Evolutionary conservation across 192 early-diverging fungal species (phyloP).

Genomic region (Entomortierella beljakovae): DNA sequence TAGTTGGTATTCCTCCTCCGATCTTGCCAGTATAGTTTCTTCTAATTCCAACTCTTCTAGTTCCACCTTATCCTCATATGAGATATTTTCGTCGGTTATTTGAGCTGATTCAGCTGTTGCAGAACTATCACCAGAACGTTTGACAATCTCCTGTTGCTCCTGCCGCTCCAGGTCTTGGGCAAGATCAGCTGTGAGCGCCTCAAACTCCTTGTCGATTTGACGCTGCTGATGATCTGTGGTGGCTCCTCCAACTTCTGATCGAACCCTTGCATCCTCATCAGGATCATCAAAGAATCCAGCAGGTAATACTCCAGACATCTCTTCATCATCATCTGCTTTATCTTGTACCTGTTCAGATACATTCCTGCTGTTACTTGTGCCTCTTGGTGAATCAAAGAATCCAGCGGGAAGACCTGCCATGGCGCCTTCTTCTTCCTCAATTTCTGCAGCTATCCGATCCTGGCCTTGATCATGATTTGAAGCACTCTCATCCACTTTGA

Average conservation of each 20-base stretch:
- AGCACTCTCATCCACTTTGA: conserved; percentile 20
- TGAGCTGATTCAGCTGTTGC: background rate
- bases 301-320: conserved; percentile 54
- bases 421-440: conserved; percentile 47
- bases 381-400: conserved; percentile 55
- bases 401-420: conserved; percentile 56
- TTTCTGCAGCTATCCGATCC: conserved; percentile 21
- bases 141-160: conserved; percentile 19
- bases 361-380: background rate
- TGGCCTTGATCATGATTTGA: conserved; percentile 29
- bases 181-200: conserved; percentile 37
- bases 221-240: conserved; percentile 47
- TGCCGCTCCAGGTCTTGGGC: conserved; percentile 33
- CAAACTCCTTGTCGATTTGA: conserved; percentile 43
- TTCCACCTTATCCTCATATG: conserved; percentile 38
- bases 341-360: background rate
- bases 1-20: conserved; percentile 40
- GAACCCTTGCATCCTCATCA: conserved; percentile 58
- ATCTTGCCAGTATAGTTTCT: conserved; percentile 39
- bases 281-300: conserved; percentile 68
- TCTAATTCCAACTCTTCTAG: conserved; percentile 39
- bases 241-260: conserved; percentile 45
- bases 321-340: conserved; percentile 21
- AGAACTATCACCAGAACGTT: conserved; percentile 1
- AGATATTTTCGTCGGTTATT: conserved; percentile 7